These are phyloP conservation scores for Monosporozyma unispora DNA, from an alignment of 805 yeast species.

Conservation along the genomic window DNA sequence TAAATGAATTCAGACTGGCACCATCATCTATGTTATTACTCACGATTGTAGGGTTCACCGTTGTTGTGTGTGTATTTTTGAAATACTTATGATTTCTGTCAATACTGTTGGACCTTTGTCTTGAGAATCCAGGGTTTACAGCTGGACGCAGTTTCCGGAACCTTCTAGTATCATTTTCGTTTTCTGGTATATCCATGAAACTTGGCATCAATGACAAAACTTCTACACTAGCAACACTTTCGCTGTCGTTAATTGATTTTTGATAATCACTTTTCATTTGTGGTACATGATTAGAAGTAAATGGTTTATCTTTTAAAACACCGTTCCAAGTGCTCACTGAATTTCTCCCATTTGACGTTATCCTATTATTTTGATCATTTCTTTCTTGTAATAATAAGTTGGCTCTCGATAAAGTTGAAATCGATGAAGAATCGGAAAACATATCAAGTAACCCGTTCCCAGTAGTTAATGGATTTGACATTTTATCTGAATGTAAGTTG, in stretches of 20 bases:
- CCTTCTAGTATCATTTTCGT: conserved; percentile 2
- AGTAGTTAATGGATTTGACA: not conserved
- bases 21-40: conserved; percentile 12
- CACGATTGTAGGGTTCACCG: conserved; percentile 14
- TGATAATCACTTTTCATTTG: conserved; percentile 5
- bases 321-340: not conserved
- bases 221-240: conserved; percentile 28
- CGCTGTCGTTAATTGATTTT: conserved; percentile 7
- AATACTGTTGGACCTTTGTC: conserved; percentile 14
- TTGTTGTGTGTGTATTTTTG: conserved; percentile 8
- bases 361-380: conserved; percentile 2
- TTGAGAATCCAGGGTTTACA: not conserved
- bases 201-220: conserved; percentile 35
- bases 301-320: not conserved
- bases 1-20: conserved; percentile 5
- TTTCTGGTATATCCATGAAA: conserved; percentile 32
- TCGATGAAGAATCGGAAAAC: conserved; percentile 27
- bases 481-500: not conserved
- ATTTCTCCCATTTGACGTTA: not conserved
- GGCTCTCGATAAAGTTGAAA: conserved; percentile 17
- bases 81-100: conserved; percentile 15
- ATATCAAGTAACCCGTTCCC: conserved; percentile 35
- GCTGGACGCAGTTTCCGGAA: not conserved
- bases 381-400: conserved; percentile 14
- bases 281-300: not conserved